These are phyloP conservation scores for Solidago caesia DNA, from an alignment of 129 eudicot genomes.

Conservation along the genomic window DNA sequence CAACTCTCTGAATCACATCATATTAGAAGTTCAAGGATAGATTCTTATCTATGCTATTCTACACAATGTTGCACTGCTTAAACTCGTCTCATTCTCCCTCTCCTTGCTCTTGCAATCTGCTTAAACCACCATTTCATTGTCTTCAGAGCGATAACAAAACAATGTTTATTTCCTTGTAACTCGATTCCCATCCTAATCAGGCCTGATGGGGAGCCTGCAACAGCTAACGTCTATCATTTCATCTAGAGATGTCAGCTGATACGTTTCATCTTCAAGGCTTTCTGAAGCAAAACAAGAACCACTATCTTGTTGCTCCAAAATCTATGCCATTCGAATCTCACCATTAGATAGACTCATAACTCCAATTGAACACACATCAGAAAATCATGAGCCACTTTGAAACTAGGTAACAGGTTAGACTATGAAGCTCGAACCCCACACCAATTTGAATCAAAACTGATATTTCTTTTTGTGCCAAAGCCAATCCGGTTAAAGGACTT, in stretches of 20 bases:
- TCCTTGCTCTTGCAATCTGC: constrained; percentile 10
- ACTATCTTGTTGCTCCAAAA: constrained; percentile 34
- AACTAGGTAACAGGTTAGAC: constrained; percentile 50
- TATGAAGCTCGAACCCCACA: constrained; percentile 58
- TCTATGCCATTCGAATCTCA: constrained; percentile 40
- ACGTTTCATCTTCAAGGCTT: constrained; percentile 28
- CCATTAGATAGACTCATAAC: constrained; percentile 47
- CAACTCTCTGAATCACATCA: not conserved
- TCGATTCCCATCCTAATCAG: not conserved
- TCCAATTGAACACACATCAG: constrained; percentile 74
- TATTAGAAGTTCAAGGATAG: constrained; percentile 59
- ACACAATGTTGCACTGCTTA: constrained; percentile 68
- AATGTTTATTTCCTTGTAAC: not conserved
- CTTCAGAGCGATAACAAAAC: constrained; percentile 19
- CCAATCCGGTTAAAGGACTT: constrained; percentile 48
- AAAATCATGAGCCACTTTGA: constrained; percentile 75
- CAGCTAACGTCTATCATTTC: constrained; percentile 76
- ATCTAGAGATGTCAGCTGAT: constrained; percentile 51
- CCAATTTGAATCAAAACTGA: constrained; percentile 47
- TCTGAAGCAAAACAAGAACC: not conserved
- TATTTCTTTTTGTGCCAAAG: constrained; percentile 66
- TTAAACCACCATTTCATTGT: constrained; percentile 10
- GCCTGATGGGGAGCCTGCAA: not conserved
- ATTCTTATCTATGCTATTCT: constrained; percentile 60
- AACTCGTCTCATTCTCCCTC: constrained; percentile 22